Conservation (phyloP, 2,329 filamentous ascomycete species). For the Fusarium subtropicale region DNA sequence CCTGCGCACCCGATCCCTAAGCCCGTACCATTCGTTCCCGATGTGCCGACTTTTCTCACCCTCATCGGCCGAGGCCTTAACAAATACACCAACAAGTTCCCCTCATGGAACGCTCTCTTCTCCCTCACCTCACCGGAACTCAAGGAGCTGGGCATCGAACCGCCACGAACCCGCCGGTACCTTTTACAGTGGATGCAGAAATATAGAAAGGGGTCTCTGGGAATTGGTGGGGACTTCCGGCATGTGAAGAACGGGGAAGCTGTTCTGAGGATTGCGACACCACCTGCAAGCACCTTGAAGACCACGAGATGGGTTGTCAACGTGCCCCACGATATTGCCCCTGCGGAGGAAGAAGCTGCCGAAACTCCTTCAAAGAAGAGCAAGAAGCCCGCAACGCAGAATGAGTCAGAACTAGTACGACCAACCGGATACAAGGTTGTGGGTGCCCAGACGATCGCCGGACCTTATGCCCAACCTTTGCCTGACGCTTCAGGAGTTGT, state of each 20-base stretch:
- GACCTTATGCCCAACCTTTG: constrained; percentile 77
- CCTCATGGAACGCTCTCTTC: constrained; percentile 92
- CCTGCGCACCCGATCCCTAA: constrained; percentile 64
- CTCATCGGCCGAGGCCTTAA: constrained; percentile 90
- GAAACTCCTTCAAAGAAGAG: background rate
- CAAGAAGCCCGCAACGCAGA: background rate
- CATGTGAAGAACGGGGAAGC: constrained; percentile 72
- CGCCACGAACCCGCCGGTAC: constrained; percentile 83
- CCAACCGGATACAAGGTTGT: constrained; percentile 70
- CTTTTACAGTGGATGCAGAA: constrained; percentile 88
- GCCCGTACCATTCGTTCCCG: constrained; percentile 87
- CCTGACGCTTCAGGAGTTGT: constrained; percentile 73
- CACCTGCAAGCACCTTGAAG: constrained; percentile 52
- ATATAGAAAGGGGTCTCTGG: constrained; percentile 81
- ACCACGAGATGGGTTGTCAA: constrained; percentile 66
- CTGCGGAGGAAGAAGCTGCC: constrained; percentile 41
- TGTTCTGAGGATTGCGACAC: constrained; percentile 61
- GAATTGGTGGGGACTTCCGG: constrained; percentile 84
- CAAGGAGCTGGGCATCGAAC: constrained; percentile 86
- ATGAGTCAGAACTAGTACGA: constrained; percentile 41
- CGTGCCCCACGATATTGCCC: constrained; percentile 60
- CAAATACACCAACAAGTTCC: constrained; percentile 86
- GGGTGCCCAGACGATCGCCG: constrained; percentile 76
- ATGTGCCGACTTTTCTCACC: constrained; percentile 86
- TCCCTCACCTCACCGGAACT: constrained; percentile 81